Percentiles rank a stretch among this genome's conserved stretches.
phyloP scores from a whole-genome alignment of 176 grass and related monocot genomes.

The Musa schizocarpa region DNA sequence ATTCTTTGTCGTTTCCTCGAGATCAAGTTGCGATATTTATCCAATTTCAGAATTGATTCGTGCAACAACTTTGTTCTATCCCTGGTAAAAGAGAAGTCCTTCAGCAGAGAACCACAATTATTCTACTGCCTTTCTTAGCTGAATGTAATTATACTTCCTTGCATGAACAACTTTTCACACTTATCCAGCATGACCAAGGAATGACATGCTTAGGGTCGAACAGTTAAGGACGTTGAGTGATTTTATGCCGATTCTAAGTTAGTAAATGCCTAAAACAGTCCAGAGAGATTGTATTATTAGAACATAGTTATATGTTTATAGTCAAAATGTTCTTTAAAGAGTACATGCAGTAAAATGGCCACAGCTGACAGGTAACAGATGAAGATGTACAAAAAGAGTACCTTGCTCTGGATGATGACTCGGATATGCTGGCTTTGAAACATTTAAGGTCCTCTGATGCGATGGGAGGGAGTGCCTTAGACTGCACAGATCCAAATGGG shows the following conservation, averaged over 20 bases:
- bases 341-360: background rate
- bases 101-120: slow-evolving; percentile 3
- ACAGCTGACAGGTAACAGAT: background rate
- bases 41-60: slow-evolving; percentile 50
- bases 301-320: background rate
- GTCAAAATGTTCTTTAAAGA: background rate
- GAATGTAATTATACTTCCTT: background rate
- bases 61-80: slow-evolving; percentile 47
- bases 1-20: slow-evolving; percentile 56
- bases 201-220: background rate
- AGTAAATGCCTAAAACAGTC: background rate
- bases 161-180: background rate
- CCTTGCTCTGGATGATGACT: slow-evolving; percentile 44
- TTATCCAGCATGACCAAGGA: background rate
- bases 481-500: slow-evolving; percentile 29
- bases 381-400: slow-evolving; percentile 8
- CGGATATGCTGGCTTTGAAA: slow-evolving; percentile 42
- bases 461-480: slow-evolving; percentile 31
- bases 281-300: background rate
- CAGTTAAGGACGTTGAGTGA: background rate
- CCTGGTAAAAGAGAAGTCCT: slow-evolving; percentile 30
- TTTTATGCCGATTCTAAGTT: background rate
- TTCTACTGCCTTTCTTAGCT: background rate
- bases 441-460: slow-evolving; percentile 46
- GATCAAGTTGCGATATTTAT: slow-evolving; percentile 52